Conservation (phyloP, 2,329 filamentous ascomycete genomes). For the Beauveria pseudobassiana region DNA sequence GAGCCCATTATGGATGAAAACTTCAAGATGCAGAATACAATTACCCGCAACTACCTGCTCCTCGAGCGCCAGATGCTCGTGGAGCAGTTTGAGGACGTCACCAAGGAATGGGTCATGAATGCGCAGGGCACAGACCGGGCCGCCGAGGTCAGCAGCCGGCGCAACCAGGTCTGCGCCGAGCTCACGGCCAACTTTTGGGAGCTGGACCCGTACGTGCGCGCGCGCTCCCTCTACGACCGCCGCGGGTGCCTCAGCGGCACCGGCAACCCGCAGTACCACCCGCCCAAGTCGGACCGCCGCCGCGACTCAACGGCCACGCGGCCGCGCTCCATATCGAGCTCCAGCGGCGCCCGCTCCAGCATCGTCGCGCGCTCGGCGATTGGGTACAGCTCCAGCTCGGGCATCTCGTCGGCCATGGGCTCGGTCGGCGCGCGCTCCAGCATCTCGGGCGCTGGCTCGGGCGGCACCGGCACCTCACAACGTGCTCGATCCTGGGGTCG, state of each 20-base stretch:
- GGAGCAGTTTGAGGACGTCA: slow-evolving; percentile 62
- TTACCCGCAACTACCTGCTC: slow-evolving; percentile 52
- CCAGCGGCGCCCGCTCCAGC: slow-evolving; percentile 5
- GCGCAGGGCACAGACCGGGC: slow-evolving; percentile 29
- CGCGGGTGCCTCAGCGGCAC: slow-evolving; percentile 57
- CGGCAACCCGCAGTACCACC: slow-evolving; percentile 64
- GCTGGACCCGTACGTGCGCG: slow-evolving; percentile 73
- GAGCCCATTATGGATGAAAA: slow-evolving; percentile 70
- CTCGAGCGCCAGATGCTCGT: slow-evolving; percentile 54
- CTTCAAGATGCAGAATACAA: slow-evolving; percentile 53
- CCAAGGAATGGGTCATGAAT: slow-evolving; percentile 58
- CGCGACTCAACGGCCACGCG: not conserved
- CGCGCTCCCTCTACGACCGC: slow-evolving; percentile 70
- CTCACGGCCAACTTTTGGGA: slow-evolving; percentile 73
- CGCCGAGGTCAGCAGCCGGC: slow-evolving; percentile 40
- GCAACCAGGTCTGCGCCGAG: slow-evolving; percentile 50
- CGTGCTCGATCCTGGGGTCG: slow-evolving; percentile 8
- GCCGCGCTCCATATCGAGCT: not conserved
- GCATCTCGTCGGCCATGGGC: slow-evolving; percentile 25
- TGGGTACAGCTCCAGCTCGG: slow-evolving; percentile 15
- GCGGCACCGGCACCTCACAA: not conserved
- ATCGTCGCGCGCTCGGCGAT: slow-evolving; percentile 1
- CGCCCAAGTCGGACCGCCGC: slow-evolving; percentile 17
- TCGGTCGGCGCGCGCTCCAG: not conserved
- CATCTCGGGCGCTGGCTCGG: not conserved